Evolutionary conservation across 192 early-diverging fungal species (phyloP).

Genomic region (Linnemannia elongata): DNA sequence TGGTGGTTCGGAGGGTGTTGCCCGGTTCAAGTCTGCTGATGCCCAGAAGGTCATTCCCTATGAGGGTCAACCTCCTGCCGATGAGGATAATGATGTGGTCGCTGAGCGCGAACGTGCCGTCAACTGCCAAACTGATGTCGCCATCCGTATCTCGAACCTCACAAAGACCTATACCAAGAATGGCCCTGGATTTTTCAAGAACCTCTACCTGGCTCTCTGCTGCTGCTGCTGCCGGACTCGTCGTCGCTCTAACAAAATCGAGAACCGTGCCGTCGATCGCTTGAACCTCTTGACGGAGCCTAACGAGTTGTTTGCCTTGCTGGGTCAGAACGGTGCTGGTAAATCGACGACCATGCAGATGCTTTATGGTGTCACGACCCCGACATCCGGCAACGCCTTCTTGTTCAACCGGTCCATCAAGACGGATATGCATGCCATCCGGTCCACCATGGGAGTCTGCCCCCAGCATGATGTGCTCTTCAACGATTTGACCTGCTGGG

Average conservation of each 20-base stretch:
- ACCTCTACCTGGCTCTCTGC: constrained; percentile 23
- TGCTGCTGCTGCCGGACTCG: constrained; percentile 35
- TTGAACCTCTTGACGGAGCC: constrained; percentile 62
- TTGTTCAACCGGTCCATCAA: constrained; percentile 69
- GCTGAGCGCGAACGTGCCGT: constrained; percentile 62
- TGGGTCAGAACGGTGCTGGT: constrained; percentile 85
- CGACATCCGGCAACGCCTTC: constrained; percentile 75
- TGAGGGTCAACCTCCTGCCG: constrained; percentile 24
- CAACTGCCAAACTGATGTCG: constrained; percentile 53
- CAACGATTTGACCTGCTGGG: constrained; percentile 78
- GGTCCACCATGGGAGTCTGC: constrained; percentile 81
- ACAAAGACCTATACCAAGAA: constrained; percentile 63
- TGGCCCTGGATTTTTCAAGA: constrained; percentile 46
- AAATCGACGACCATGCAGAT: constrained; percentile 85
- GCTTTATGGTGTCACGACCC: constrained; percentile 75
- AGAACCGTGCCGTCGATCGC: constrained; percentile 65
- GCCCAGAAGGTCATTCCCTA: constrained; percentile 45
- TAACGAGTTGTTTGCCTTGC: constrained; percentile 71
- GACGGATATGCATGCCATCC: constrained; percentile 71
- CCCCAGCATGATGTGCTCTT: constrained; percentile 85
- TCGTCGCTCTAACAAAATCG: constrained; percentile 40
- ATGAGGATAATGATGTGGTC: constrained; percentile 61
- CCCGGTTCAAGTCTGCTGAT: constrained; percentile 58
- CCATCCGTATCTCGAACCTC: constrained; percentile 68
- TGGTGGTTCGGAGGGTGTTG: constrained; percentile 31